These are phyloP conservation scores for Gnetum montanum DNA, from an alignment of 75 land plant species.

Conservation along the genomic window DNA sequence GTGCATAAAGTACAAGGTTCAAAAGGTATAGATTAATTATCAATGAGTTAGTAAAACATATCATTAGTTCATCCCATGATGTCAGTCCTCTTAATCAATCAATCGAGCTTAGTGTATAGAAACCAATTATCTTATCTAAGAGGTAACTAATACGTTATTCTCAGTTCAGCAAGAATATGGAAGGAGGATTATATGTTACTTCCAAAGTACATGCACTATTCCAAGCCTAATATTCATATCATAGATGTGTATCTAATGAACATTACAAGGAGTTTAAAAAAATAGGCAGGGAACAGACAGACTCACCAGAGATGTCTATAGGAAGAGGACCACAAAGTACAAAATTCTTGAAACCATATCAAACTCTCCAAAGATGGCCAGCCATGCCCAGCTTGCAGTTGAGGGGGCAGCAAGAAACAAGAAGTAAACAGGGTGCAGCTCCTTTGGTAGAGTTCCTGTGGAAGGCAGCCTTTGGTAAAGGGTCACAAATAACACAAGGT, in stretches of 20 bases:
- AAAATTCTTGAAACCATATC: slow-evolving; percentile 50
- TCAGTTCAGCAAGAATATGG: background rate
- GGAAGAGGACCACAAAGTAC: slow-evolving; percentile 79
- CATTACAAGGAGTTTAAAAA: background rate
- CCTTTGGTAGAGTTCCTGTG: slow-evolving; percentile 77
- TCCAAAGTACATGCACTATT: background rate
- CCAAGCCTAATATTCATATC: background rate
- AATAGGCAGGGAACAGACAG: background rate
- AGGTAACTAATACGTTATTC: no score
- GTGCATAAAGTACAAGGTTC: no score
- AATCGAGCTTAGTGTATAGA: no score
- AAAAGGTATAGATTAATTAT: no score
- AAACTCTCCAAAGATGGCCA: slow-evolving; percentile 54
- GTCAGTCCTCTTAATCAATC: no score
- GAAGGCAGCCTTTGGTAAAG: slow-evolving; percentile 36
- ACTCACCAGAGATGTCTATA: slow-evolving; percentile 40
- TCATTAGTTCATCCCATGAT: no score
- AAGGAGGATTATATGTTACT: background rate
- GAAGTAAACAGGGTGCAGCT: slow-evolving; percentile 86
- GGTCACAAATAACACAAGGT: slow-evolving; percentile 45
- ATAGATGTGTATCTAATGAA: background rate
- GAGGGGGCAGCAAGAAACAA: slow-evolving; percentile 89
- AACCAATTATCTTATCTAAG: background rate
- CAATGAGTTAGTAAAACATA: background rate
- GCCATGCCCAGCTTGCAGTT: slow-evolving; percentile 90